Base-by-base conservation (phyloP, 305 asterid species). In the Rubia tinctorum region DNA sequence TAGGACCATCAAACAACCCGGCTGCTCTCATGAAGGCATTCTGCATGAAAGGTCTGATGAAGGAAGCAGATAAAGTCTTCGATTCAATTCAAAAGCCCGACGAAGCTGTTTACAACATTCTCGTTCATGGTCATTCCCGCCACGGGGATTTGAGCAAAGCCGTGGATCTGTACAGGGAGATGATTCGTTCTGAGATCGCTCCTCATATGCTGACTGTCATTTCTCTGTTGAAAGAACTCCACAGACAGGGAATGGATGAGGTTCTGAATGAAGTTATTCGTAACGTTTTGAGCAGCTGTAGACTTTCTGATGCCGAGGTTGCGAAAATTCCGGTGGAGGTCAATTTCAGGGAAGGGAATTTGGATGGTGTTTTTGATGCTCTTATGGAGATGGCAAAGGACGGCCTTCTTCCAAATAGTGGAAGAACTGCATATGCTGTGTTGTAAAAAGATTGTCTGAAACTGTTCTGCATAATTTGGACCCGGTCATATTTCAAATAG, bases 21-120 rank as follows among this genome's bases (percentile, higher is more conserved):
- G 74, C 76, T 71, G 88, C 90, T 74, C 93, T 91, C 30, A 82
- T 93, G 37, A 93, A 91, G 72, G 95, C 95, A 64, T 91, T 93
- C 84, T 93, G 97, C 90, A 89, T 93, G 89, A 88, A 88, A 71
- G 97, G 98, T 47, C 75, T 93, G 89, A 87, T 89, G 89, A 82
- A 76, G 30, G 93, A 91, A 83, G 98, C 96, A 10, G 98, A 88
- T 76, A 73, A 72, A 65, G 93, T 89, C 81, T 87, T 88, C 64
- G 75, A 81, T 65, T 81, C 80, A 49, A 91, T 91, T 93, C 84
- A 80, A 73, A 73, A 62, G 80, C 97, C 93, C 20, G 78, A 85
- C 59, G 97, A 81, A 75, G 90, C 85, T 58, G 86, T 82, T 68
- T 91, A 88, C 82, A 89, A 84, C 71, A 80, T 88, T 71, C 87